Base-by-base conservation (phyloP, 2,329 filamentous ascomycete genomes). In the Thelonectria olida region DNA sequence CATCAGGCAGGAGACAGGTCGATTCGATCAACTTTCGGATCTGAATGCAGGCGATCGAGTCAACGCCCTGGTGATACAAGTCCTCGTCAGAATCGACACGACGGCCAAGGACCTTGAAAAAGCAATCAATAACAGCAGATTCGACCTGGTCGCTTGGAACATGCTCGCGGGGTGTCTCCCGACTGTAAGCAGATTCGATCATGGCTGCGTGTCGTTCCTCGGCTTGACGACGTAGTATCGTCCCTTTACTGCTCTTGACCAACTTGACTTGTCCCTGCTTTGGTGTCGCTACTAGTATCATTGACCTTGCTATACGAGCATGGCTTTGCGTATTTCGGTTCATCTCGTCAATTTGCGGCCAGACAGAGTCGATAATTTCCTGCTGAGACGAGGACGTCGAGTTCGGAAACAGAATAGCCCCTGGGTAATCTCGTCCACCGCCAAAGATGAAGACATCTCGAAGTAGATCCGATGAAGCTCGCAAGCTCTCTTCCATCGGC, bases 161-260 rank as follows among this genome's bases (percentile, higher is more conserved):
- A 54, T 31, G 25, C 36, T 10, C 13, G 8, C 7, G 15, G n/a
- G 0, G 55, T 31, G 2, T 15, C 36, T 10, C 63, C 53, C n/a
- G 62, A 52, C 68, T 39, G 41, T 88, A 89, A 0, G 81, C 79
- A 1, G 64, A 49, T 8, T 81, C 75, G 20, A 89, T 88, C 1
- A 76, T 61, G 1, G 75, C 57, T 2, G 73, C 69, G 65, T 85
- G 89, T 7, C 75, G 74, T 42, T 81, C 76, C 58, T 88, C 85
- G 0, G 83, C 85, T 47, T 78, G 78, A 12, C 74, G 75, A 22
- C 87, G 78, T 15, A 90, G 73, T 1, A 87, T 76, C 0, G 86
- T 88, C 0, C 88, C 88, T 72, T 90, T 90, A 63, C 85, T 90
- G 61, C 84, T 90, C 72, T 87, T 89, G 58, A 83, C 79, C 0